A percentile compares a stretch with the other conserved stretches of the same genome.
Evolutionary conservation across 202 grass and related monocot genomes (phyloP).

Genomic region (Cymbopogon flexuosus): DNA sequence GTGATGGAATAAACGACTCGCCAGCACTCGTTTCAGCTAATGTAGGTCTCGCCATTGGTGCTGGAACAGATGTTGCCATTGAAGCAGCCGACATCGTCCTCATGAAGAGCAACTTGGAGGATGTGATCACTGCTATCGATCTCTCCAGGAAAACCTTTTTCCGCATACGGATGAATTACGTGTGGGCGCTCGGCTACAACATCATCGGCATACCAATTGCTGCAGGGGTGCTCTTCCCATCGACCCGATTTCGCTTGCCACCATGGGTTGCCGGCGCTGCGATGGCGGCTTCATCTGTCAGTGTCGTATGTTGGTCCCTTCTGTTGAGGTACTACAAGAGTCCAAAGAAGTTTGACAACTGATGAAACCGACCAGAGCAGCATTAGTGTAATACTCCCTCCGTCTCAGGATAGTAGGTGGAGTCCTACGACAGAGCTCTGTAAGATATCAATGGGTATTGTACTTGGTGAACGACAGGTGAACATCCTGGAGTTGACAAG

Average conservation of each 20-base stretch:
- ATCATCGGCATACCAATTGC: conserved; percentile 75
- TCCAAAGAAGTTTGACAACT: conserved; percentile 46
- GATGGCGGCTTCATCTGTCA: conserved; percentile 93
- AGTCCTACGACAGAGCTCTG: too few species aligned
- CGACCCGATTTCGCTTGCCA: conserved; percentile 60
- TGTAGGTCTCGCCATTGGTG: conserved; percentile 78
- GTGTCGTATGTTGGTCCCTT: conserved; percentile 84
- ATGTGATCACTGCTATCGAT: conserved; percentile 86
- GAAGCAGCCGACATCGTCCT: conserved; percentile 97
- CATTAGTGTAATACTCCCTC: neutral
- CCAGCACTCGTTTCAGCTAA: conserved; percentile 83
- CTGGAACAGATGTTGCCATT: conserved; percentile 90
- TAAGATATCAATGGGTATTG: neutral
- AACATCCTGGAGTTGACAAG: neutral
- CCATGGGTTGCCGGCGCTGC: conserved; percentile 90
- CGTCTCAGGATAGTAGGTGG: too few species aligned
- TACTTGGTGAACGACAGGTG: neutral
- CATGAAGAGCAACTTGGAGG: conserved; percentile 96
- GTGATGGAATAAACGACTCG: conserved; percentile 90
- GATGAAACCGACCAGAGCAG: neutral
- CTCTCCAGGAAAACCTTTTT: conserved; percentile 87
- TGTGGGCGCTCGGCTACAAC: conserved; percentile 95
- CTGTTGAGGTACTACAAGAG: conserved; percentile 77
- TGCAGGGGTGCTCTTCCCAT: conserved; percentile 77
- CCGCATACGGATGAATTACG: conserved; percentile 88